Evolutionary conservation across 306 rosid genomes (phyloP).

Genomic region (Heteromeles arbutifolia): DNA sequence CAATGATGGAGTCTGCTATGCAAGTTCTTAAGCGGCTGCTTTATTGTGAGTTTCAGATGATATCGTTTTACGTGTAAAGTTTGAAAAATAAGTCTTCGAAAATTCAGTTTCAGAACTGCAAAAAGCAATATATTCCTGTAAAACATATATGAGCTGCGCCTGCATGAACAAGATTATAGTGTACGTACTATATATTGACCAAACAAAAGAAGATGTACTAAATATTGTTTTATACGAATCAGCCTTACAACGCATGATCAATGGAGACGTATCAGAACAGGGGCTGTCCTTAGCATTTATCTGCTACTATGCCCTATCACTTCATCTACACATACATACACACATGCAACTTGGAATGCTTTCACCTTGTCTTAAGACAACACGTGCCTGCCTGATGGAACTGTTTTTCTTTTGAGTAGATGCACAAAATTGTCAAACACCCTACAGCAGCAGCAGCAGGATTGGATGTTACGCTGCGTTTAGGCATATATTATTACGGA

Average conservation of each 20-base stretch:
- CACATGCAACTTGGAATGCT: neutral
- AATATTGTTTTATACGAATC: neutral
- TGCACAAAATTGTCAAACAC: slow-evolving; percentile 6
- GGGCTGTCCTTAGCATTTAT: neutral
- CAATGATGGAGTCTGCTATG: too few species aligned
- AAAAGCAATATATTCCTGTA: neutral
- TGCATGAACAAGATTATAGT: neutral
- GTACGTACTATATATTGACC: neutral
- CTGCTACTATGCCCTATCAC: neutral
- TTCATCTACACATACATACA: neutral
- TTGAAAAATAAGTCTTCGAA: too few species aligned
- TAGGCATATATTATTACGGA: neutral
- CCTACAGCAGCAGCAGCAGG: neutral
- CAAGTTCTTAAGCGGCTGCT: neutral
- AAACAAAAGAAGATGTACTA: neutral
- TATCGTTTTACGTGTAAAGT: neutral
- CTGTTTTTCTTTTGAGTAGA: neutral
- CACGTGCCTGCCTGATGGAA: slow-evolving; percentile 4
- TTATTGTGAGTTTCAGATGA: neutral
- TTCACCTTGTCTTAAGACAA: neutral
- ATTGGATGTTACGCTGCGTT: slow-evolving; percentile 15
- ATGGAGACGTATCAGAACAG: slow-evolving; percentile 4
- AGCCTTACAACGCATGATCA: neutral
- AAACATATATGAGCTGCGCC: neutral
- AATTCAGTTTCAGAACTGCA: neutral